Conservation (phyloP, 371 early-diverging fungal genomes). For the Haplosporangium sp. region DNA sequence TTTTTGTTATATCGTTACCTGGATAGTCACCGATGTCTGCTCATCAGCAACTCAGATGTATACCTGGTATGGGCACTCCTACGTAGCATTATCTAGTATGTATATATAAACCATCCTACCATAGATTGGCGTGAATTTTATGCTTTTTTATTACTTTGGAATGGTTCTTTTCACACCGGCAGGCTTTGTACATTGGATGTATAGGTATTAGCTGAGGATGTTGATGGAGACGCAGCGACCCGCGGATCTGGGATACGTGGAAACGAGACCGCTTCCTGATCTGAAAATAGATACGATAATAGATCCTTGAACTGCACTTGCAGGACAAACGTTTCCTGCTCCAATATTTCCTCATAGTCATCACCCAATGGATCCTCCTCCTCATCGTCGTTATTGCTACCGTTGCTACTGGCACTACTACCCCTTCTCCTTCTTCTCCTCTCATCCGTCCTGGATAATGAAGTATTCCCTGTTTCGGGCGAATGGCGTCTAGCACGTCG, state of each 20-base stretch:
- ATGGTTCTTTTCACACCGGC: conserved; percentile 33
- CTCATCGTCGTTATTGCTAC: conserved; percentile 9
- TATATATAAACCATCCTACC: no score
- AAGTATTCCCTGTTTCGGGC: neutral
- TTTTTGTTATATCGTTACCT: no score
- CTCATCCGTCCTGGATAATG: neutral
- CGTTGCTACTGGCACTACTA: neutral
- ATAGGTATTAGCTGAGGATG: neutral
- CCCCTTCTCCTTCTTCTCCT: no score
- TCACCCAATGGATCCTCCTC: conserved; percentile 24
- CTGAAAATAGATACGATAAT: conserved; percentile 28
- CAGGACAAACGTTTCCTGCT: conserved; percentile 48
- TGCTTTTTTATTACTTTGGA: conserved; percentile 7
- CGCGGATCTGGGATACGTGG: conserved; percentile 12
- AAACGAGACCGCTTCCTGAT: conserved; percentile 25
- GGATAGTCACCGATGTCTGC: no score
- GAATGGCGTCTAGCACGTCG: neutral
- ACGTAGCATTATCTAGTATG: no score
- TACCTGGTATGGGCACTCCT: no score
- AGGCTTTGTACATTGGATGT: conserved; percentile 17
- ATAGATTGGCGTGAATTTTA: neutral
- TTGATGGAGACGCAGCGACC: neutral
- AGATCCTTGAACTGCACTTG: conserved; percentile 37
- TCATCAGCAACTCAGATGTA: no score
- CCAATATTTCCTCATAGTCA: conserved; percentile 36